Conservation (phyloP, 2,329 filamentous ascomycete species). For the Emmonsiellopsis sp. region DNA sequence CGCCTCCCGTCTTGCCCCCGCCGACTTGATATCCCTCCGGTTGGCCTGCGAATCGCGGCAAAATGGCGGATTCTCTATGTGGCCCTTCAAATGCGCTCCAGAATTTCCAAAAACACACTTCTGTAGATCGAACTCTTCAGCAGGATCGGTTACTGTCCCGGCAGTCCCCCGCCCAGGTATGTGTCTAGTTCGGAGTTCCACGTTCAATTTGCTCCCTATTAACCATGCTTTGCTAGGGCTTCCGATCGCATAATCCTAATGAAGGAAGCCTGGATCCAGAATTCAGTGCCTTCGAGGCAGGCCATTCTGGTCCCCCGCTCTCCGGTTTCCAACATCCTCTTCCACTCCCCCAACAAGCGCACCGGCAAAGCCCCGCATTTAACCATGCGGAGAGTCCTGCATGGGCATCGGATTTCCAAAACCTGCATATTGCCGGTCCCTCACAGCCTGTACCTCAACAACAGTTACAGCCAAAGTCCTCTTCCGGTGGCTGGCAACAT, state of each 20-base stretch:
- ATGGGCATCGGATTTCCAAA: slow-evolving; percentile 42
- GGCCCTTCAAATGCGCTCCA: slow-evolving; percentile 69
- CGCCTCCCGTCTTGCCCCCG: not conserved
- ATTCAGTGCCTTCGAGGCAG: slow-evolving; percentile 58
- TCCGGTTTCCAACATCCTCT: slow-evolving; percentile 30
- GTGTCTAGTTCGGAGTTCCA: slow-evolving; percentile 12
- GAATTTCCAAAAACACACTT: slow-evolving; percentile 60
- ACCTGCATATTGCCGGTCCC: slow-evolving; percentile 31
- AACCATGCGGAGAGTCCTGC: slow-evolving; percentile 17
- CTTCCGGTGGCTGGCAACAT: slow-evolving; percentile 47
- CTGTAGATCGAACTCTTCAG: slow-evolving; percentile 60
- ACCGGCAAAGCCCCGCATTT: slow-evolving; percentile 12
- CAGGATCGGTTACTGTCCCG: slow-evolving; percentile 58
- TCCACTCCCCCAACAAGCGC: slow-evolving; percentile 18
- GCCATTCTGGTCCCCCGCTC: slow-evolving; percentile 22
- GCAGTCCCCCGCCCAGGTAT: slow-evolving; percentile 48
- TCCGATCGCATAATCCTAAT: slow-evolving; percentile 50
- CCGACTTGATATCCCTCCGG: not conserved
- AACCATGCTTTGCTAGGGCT: slow-evolving; percentile 40
- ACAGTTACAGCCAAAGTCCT: slow-evolving; percentile 33
- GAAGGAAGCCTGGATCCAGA: slow-evolving; percentile 53
- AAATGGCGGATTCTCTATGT: slow-evolving; percentile 61
- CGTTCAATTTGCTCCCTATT: slow-evolving; percentile 3
- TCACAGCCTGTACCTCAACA: slow-evolving; percentile 38
- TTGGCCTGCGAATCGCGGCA: slow-evolving; percentile 11